A percentile compares a stretch with the other conserved stretches of the same genome.
Conservation (phyloP, 495 filamentous ascomycete species). For the Bryoglossum gracile region DNA sequence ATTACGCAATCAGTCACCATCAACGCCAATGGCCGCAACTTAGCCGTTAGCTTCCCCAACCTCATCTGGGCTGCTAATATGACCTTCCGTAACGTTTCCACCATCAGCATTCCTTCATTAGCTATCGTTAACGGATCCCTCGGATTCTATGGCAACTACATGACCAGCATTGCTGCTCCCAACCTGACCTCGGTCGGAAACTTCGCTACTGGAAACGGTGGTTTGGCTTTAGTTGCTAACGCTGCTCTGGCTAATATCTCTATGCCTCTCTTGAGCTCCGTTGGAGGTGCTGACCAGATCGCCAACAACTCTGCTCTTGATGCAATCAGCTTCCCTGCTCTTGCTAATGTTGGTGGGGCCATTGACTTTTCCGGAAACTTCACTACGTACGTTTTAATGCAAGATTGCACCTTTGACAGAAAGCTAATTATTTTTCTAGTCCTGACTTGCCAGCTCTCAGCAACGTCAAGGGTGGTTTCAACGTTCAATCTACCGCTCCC, state of each 20-base stretch:
- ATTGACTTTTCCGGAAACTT: constrained; percentile 86
- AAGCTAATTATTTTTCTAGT: constrained; percentile 38
- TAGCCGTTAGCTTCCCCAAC: constrained; percentile 62
- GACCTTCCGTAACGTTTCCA: constrained; percentile 78
- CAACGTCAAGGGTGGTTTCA: constrained; percentile 79
- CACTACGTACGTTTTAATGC: constrained; percentile 53
- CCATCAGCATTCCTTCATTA: constrained; percentile 70
- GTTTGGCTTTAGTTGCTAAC: constrained; percentile 69
- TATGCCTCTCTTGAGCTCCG: constrained; percentile 54
- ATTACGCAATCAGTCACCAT: constrained; percentile 58
- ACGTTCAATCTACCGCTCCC: constrained; percentile 65
- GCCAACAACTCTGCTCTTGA: constrained; percentile 76
- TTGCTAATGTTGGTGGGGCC: constrained; percentile 71
- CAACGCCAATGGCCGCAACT: constrained; percentile 53
- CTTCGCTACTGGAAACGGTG: constrained; percentile 31
- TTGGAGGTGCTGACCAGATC: constrained; percentile 74
- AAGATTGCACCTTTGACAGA: neutral
- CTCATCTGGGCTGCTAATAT: constrained; percentile 73
- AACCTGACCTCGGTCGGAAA: constrained; percentile 78
- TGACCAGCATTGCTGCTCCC: constrained; percentile 59
- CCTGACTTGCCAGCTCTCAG: constrained; percentile 60
- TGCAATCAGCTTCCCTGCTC: constrained; percentile 56
- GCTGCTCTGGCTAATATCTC: constrained; percentile 65
- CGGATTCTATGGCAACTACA: constrained; percentile 75
- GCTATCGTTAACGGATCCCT: constrained; percentile 67